Base-by-base conservation (phyloP, 2,329 filamentous ascomycete species). In the Ciborinia camelliae region DNA sequence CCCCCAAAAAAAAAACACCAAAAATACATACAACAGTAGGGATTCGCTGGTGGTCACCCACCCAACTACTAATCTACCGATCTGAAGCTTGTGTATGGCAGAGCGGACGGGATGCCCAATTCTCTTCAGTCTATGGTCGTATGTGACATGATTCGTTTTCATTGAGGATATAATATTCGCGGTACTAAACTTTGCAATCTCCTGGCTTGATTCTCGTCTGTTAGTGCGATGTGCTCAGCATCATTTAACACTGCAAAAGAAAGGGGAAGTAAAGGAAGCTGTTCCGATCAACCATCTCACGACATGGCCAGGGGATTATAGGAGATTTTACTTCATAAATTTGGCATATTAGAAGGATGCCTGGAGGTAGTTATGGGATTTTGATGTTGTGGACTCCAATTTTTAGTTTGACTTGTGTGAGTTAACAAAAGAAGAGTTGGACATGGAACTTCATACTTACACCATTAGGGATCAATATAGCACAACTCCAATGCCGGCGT, bases 151-250 rank as follows among this genome's bases (percentile, higher is more conserved):
- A n/a, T n/a, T n/a, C n/a, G n/a, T n/a, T n/a, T n/a, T n/a, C n/a
- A n/a, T n/a, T n/a, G n/a, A n/a, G n/a, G n/a, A 32, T 26, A 41
- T 35, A 41, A 43, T 55, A 23, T 55, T 55, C 53, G 37, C 41
- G 20, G 53, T 20, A 41, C 32, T 55, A 23, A 55, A 55, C n/a
- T 55, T 55, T 20, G 32, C 53, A n/a, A 55, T 55, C 23, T 55
- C 53, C 6, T 55, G 26, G 4, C 9, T 55, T 41, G 53, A 35
- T 8, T 43, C 53, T 43, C 53, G 53, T 26, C 53, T 55, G 12
- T 23, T 55, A 15, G 10, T n/a, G 18, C 53, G 53, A 41, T 35
- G 53, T 26, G 53, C 26, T 18, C 53, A 55, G 12, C 53, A 41
- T 18, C 53, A 55, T 7, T 37, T 43, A 10, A 43, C 35, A 41